Base-by-base conservation (phyloP, 2,329 filamentous ascomycete species). In the Pseudopyrenochaeta lycopersici region DNA sequence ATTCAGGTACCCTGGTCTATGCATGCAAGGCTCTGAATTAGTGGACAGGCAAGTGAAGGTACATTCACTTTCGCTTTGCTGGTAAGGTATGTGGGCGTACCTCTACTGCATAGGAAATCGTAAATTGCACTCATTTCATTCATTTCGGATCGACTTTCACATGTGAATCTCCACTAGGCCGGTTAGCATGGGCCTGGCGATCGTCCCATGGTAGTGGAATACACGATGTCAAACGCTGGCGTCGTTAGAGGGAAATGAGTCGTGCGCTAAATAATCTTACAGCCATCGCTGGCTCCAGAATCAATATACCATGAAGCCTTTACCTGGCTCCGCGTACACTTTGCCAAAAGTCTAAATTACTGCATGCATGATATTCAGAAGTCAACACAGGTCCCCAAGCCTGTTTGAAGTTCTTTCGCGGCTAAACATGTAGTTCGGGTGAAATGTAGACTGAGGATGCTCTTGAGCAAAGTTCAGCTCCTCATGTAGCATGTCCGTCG, bases 121-220 rank as follows among this genome's bases (percentile, higher is more conserved):
- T 14, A n/a, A 14, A 10, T 21, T 20, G 17, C 38, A 43, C 42
- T n/a, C 29, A 20, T 46, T 36, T 20, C 46, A 23, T 27, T 12
- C 9, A 7, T 39, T 39, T 29, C 18, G 23, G 35, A 20, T 0
- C 10, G 18, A 11, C 38, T 45, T 49, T 64, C 35, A 42, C 62
- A 64, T 64, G 62, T 58, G 52, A 63, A 53, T 53, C 32, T 42
- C 39, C 39, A 44, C 45, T 31, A 35, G 31, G 41, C 29, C 43
- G 57, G 50, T 54, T 38, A 57, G 49, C 49, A 56, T 49, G 62
- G 56, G 48, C 49, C 42, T 43, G 48, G 41, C 53, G 56, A 60
- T 56, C 42, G 48, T 45, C 36, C 54, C 51, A 52, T 23, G 43
- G 52, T 57, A 54, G 54, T 46, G 50, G 56, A n/a, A 44, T 49